Conservation (phyloP, 2,329 filamentous ascomycete genomes). For the Sordariomycetes sp. region DNA sequence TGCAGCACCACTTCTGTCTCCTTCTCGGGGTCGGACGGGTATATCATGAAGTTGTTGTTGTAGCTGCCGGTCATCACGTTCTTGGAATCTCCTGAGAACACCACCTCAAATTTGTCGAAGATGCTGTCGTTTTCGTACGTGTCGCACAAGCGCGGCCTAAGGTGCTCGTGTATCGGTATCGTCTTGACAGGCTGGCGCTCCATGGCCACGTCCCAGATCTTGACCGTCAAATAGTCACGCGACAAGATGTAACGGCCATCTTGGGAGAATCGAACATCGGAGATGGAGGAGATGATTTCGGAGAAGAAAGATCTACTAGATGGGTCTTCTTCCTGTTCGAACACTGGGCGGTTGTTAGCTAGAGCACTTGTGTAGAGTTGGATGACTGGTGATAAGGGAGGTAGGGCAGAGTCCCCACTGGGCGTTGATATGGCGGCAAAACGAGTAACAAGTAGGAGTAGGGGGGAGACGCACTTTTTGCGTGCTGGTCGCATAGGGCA, state of each 20-base stretch:
- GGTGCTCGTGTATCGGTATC: conserved; percentile 96
- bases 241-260: conserved; percentile 97
- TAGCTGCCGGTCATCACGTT: conserved; percentile 99
- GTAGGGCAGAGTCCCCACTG: too few relatives aligned
- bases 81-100: conserved; percentile 95
- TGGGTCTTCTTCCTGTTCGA: conserved; percentile 97
- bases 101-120: conserved; percentile 99
- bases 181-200: conserved; percentile 96
- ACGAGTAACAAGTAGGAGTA: neutral
- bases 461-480: conserved; percentile 60
- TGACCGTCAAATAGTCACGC: conserved; percentile 95
- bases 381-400: too few relatives aligned
- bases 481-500: conserved; percentile 89
- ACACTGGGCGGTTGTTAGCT: conserved; percentile 52
- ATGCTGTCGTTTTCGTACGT: conserved; percentile 99
- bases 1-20: conserved; percentile 96
- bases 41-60: conserved; percentile 99
- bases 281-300: conserved; percentile 98
- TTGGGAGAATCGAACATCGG: conserved; percentile 93
- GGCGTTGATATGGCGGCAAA: too few relatives aligned
- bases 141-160: conserved; percentile 87
- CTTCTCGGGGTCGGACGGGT: conserved; percentile 89
- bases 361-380: too few relatives aligned
- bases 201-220: conserved; percentile 99
- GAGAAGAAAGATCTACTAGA: conserved; percentile 98